Conservation (phyloP, 2,329 filamentous ascomycete genomes). For the Fusarium abutilonis region DNA sequence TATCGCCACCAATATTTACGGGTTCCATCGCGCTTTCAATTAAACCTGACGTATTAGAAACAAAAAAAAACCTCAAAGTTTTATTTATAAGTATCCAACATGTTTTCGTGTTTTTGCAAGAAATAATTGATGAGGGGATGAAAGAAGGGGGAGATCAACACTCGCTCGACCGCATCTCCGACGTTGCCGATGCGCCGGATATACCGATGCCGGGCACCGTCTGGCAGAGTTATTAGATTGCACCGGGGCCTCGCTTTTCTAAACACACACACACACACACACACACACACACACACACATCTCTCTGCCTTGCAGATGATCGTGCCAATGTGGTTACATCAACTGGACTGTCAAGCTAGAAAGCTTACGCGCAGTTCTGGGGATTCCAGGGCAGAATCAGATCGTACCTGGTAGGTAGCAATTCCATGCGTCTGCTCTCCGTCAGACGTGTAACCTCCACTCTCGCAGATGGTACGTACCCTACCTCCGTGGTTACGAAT, state of each 20-base stretch:
- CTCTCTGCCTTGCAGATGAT: slow-evolving; percentile 9
- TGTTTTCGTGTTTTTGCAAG: neutral
- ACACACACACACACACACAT: neutral
- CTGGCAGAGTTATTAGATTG: neutral
- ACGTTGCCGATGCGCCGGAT: slow-evolving; percentile 31
- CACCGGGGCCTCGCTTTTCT: neutral
- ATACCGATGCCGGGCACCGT: slow-evolving; percentile 25
- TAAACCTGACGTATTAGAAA: neutral
- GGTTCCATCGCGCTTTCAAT: slow-evolving; percentile 3
- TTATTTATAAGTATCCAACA: neutral
- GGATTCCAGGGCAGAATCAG: slow-evolving; percentile 6
- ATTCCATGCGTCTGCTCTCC: slow-evolving; percentile 22
- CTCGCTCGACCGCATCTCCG: slow-evolving; percentile 9
- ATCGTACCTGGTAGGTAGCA: slow-evolving; percentile 21
- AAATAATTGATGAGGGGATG: neutral
- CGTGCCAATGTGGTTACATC: slow-evolving; percentile 20
- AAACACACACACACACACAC: neutral
- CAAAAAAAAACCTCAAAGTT: neutral
- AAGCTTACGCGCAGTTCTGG: neutral
- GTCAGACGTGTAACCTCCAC: slow-evolving; percentile 14
- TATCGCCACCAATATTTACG: slow-evolving; percentile 18
- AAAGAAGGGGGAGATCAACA: neutral
- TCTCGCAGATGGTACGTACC: slow-evolving; percentile 25
- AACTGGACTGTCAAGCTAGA: neutral
- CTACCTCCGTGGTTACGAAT: slow-evolving; percentile 1